These are phyloP conservation scores for Sesbania bispinosa DNA, from an alignment of 306 rosid species.

Conservation along the genomic window DNA sequence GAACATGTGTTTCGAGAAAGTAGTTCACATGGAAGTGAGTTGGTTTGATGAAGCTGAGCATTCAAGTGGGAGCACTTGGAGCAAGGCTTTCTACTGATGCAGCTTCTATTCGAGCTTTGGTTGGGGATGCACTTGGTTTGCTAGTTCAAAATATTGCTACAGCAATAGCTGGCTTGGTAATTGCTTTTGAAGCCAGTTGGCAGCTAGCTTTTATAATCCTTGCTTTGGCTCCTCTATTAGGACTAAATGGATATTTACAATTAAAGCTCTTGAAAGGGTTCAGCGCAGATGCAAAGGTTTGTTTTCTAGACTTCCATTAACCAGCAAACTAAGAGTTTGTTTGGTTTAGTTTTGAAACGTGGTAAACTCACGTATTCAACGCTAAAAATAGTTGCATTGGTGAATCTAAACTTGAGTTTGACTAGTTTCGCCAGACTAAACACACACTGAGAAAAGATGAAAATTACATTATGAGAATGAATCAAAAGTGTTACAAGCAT, in stretches of 20 bases:
- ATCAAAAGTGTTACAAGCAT: neutral
- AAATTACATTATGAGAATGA: neutral
- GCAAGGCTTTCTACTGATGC: constrained; percentile 59
- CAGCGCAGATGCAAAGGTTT: constrained; percentile 57
- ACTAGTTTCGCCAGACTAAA: too few relatives aligned
- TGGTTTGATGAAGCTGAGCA: constrained; percentile 74
- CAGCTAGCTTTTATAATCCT: constrained; percentile 47
- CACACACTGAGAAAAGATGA: neutral
- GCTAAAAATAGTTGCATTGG: too few relatives aligned
- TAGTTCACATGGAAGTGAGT: constrained; percentile 52
- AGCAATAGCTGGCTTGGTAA: constrained; percentile 32
- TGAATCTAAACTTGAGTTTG: too few relatives aligned
- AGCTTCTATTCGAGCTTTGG: constrained; percentile 48
- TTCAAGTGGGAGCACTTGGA: constrained; percentile 52
- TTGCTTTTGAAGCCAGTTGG: constrained; percentile 55
- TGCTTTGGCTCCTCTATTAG: constrained; percentile 42
- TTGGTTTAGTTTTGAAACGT: too few relatives aligned
- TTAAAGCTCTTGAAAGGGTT: constrained; percentile 43
- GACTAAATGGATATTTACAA: constrained; percentile 40
- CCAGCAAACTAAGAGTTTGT: too few relatives aligned
- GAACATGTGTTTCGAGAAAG: constrained; percentile 45
- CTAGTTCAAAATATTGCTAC: constrained; percentile 49
- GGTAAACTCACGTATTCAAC: too few relatives aligned
- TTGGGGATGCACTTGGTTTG: constrained; percentile 61
- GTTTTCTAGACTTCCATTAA: neutral